phyloP scores from a whole-genome alignment of 148 eudicot species.

The Euryodendron excelsum region DNA sequence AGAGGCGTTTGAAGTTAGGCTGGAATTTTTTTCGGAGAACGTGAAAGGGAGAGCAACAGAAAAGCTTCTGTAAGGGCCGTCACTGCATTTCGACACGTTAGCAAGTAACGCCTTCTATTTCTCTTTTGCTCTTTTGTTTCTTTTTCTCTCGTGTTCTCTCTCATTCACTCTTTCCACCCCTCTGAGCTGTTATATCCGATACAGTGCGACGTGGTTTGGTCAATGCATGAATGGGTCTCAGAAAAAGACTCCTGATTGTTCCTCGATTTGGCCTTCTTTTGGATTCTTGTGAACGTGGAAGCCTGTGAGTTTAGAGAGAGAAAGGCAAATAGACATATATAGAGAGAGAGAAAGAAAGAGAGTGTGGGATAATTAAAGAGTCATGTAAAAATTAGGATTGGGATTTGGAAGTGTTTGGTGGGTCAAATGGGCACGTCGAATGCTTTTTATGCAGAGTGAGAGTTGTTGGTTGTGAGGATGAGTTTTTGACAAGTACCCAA shows the following conservation, averaged over 20 bases:
- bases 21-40: background rate
- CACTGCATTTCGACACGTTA: slow-evolving; percentile 25
- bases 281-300: slow-evolving; percentile 25
- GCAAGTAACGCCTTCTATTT: background rate
- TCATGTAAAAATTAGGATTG: slow-evolving; percentile 1
- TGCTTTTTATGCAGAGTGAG: background rate
- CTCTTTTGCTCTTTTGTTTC: background rate
- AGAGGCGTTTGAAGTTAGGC: slow-evolving; percentile 6
- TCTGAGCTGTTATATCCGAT: no score
- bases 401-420: slow-evolving; percentile 25
- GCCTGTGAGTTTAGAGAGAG: background rate
- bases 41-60: background rate
- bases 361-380: background rate
- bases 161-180: slow-evolving; percentile 28
- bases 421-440: slow-evolving; percentile 33
- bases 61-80: slow-evolving; percentile 9
- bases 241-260: background rate
- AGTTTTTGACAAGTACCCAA: slow-evolving; percentile 17
- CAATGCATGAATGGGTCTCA: background rate
- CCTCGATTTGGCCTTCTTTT: background rate
- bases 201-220: slow-evolving; percentile 3
- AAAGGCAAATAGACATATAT: background rate
- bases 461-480: background rate
- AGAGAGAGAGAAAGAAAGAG: background rate
- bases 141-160: slow-evolving; percentile 26